phyloP scores from a whole-genome alignment of 176 grass and related monocot genomes.

The Neostapfia colusana region DNA sequence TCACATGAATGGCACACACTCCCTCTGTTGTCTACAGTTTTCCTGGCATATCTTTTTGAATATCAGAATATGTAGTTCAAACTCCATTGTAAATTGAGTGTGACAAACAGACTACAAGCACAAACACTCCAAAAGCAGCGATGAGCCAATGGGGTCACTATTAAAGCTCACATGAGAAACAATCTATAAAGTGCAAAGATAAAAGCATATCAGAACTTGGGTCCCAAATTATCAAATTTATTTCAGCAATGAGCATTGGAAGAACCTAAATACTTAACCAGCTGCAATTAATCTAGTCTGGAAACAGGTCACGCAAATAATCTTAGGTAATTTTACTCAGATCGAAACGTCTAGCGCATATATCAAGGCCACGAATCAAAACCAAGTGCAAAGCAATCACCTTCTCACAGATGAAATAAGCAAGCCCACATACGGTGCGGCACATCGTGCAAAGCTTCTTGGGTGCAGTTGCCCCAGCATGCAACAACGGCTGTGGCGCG shows the following conservation, averaged over 20 bases:
- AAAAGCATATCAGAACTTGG: neutral
- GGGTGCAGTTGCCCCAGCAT: conserved; percentile 29
- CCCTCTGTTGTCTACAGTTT: neutral
- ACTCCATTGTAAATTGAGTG: conserved; percentile 8
- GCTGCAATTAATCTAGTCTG: neutral
- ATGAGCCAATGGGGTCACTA: neutral
- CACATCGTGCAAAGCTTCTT: conserved; percentile 73
- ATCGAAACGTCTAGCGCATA: neutral
- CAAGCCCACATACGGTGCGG: conserved; percentile 62
- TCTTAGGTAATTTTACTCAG: conserved; percentile 2
- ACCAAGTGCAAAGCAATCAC: conserved; percentile 40
- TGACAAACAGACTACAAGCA: conserved; percentile 14
- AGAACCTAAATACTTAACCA: neutral
- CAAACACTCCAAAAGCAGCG: neutral
- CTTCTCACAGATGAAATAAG: conserved; percentile 84
- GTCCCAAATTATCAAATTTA: neutral
- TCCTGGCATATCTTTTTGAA: conserved; percentile 20
- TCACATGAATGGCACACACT: conserved; percentile 13
- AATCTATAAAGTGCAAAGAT: neutral
- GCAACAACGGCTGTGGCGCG: neutral
- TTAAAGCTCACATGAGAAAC: neutral
- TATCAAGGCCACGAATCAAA: conserved; percentile 13
- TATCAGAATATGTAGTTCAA: neutral
- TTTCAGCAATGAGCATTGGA: neutral
- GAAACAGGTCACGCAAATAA: neutral